phyloP scores from a whole-genome alignment of 2,329 filamentous ascomycete species.

The Trichoderma sp. region DNA sequence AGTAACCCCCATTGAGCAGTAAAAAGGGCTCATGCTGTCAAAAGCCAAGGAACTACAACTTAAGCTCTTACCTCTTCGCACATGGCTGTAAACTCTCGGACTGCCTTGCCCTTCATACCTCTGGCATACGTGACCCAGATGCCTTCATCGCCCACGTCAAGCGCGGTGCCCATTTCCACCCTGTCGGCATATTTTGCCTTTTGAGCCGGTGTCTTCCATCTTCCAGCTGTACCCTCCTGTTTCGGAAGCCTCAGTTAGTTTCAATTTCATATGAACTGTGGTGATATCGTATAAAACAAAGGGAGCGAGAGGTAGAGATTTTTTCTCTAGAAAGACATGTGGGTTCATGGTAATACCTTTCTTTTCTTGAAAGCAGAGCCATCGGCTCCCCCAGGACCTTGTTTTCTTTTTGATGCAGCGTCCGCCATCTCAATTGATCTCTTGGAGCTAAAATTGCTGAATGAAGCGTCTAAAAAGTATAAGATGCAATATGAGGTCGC shows the following conservation, averaged over 20 bases:
- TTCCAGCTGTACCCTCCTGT: slow-evolving; percentile 57
- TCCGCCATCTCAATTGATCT: slow-evolving; percentile 38
- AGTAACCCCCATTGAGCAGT: slow-evolving; percentile 6
- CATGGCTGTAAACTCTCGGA: slow-evolving; percentile 66
- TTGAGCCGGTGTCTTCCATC: slow-evolving; percentile 66
- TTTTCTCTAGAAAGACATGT: slow-evolving; percentile 21
- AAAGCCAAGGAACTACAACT: not conserved
- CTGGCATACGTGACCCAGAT: slow-evolving; percentile 80
- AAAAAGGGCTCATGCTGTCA: not conserved
- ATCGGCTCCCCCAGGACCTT: slow-evolving; percentile 36
- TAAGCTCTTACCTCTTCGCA: slow-evolving; percentile 59
- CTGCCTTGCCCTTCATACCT: slow-evolving; percentile 70
- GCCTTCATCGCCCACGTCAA: slow-evolving; percentile 71
- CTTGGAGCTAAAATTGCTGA: not conserved
- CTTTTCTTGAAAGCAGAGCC: slow-evolving; percentile 45
- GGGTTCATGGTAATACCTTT: slow-evolving; percentile 41
- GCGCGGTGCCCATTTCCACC: slow-evolving; percentile 47
- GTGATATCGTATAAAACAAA: not conserved
- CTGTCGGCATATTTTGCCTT: slow-evolving; percentile 52
- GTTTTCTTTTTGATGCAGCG: slow-evolving; percentile 43
- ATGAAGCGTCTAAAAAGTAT: not conserved
- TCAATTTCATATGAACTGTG: not conserved
- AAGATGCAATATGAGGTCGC: not conserved
- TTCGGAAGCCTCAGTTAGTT: not conserved
- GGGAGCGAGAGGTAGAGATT: not conserved